Conservation (phyloP, 2,329 filamentous ascomycete genomes). For the Pestalotiopsis sp. region DNA sequence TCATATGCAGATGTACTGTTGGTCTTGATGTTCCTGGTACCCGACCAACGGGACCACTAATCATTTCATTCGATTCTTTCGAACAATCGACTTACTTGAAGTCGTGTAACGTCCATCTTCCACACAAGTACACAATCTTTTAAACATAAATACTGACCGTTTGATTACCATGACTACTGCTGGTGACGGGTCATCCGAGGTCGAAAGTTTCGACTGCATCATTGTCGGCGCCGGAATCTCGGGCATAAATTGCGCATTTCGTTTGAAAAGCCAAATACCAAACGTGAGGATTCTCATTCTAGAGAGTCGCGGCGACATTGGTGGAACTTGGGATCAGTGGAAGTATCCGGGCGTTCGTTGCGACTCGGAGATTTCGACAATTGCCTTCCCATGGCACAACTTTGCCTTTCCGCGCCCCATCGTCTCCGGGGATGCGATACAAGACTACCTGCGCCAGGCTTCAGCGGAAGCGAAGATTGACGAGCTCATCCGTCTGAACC, state of each 20-base stretch:
- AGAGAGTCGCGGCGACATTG: background rate
- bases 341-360: background rate
- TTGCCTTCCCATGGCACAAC: conserved; percentile 71
- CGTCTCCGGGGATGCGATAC: background rate
- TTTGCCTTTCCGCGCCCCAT: conserved; percentile 12
- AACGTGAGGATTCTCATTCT: background rate
- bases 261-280: background rate
- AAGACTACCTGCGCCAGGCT: background rate
- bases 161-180: background rate
- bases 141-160: background rate
- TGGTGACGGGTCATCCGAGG: background rate
- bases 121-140: background rate
- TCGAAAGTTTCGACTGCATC: background rate
- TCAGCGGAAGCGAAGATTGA: background rate
- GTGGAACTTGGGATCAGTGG: background rate
- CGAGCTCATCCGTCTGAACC: background rate
- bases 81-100: too few species aligned
- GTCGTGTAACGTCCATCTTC: too few species aligned
- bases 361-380: conserved; percentile 48
- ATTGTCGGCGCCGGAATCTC: background rate
- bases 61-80: too few species aligned
- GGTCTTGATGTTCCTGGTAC: too few species aligned
- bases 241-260: background rate
- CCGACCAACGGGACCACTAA: too few species aligned
- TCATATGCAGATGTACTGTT: too few species aligned